These are phyloP conservation scores for Fusarium sp. DNA, from an alignment of 2,329 filamentous ascomycete species.

Conservation along the genomic window DNA sequence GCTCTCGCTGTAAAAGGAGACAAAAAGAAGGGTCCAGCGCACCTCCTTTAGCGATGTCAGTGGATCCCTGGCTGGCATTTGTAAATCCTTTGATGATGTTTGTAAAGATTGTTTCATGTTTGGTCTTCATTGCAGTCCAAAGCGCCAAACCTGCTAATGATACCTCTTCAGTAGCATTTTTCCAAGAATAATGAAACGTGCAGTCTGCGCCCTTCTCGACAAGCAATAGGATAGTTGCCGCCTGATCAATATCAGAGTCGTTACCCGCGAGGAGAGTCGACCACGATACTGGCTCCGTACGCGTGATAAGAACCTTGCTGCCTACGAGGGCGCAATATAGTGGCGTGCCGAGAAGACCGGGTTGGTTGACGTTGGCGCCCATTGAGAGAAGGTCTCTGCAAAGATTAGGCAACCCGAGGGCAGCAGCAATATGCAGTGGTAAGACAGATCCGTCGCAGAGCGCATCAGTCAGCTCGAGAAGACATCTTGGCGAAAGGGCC, in stretches of 20 bases:
- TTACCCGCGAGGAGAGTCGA: constrained; percentile 19
- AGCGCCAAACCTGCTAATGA: constrained; percentile 41
- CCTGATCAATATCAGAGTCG: constrained; percentile 19
- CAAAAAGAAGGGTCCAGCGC: constrained; percentile 30
- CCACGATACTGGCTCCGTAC: constrained; percentile 37
- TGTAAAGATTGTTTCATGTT: constrained; percentile 40
- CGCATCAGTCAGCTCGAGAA: constrained; percentile 45
- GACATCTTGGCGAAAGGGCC: constrained; percentile 33
- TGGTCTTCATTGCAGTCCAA: constrained; percentile 39
- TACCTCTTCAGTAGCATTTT: constrained; percentile 19
- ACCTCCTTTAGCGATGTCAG: background rate
- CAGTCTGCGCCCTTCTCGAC: constrained; percentile 36
- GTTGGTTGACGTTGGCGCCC: constrained; percentile 34
- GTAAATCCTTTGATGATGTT: constrained; percentile 17
- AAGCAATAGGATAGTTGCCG: constrained; percentile 36
- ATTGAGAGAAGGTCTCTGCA: constrained; percentile 40
- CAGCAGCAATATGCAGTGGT: constrained; percentile 49
- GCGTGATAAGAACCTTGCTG: constrained; percentile 36
- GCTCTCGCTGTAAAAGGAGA: constrained; percentile 22
- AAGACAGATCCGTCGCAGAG: constrained; percentile 43
- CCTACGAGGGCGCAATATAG: constrained; percentile 50
- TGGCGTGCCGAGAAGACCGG: constrained; percentile 44
- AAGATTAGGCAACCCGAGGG: constrained; percentile 45
- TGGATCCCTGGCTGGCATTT: background rate
- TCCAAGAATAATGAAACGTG: constrained; percentile 26